phyloP scores from a whole-genome alignment of 768 basidiomycete genomes.

The Collybia nuda region DNA sequence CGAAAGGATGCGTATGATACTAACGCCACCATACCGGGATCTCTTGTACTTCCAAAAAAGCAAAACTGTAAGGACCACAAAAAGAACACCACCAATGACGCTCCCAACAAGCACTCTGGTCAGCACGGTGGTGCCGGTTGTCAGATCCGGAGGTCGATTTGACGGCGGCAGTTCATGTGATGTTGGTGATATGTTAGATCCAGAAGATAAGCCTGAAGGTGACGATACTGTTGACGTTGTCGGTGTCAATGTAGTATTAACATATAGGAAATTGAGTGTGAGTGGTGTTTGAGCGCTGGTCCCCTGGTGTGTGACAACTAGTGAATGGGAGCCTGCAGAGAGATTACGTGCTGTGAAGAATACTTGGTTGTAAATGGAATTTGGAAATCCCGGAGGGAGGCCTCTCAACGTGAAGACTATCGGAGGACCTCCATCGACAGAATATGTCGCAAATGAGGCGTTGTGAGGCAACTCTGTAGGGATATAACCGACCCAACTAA shows the following conservation, averaged over 20 bases:
- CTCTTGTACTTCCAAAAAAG: neutral
- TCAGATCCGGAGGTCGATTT: too few relatives aligned
- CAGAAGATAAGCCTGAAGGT: too few relatives aligned
- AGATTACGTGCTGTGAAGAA: conserved; percentile 19
- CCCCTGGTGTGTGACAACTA: conserved; percentile 22
- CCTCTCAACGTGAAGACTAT: conserved; percentile 19
- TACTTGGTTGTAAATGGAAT: conserved; percentile 15
- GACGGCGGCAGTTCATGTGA: too few relatives aligned
- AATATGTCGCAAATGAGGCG: conserved; percentile 21
- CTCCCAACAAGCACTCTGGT: conserved; percentile 16
- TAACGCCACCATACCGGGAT: too few relatives aligned
- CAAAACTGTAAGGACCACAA: neutral
- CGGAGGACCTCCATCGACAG: conserved; percentile 30
- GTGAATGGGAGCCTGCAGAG: conserved; percentile 15
- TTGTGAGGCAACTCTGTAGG: conserved; percentile 19
- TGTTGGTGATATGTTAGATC: too few relatives aligned
- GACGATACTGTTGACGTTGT: too few relatives aligned
- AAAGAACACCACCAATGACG: conserved; percentile 9
- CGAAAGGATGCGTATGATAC: too few relatives aligned
- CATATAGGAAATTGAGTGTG: conserved; percentile 15
- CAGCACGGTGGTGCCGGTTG: neutral
- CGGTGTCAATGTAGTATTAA: conserved; percentile 10
- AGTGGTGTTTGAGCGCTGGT: conserved; percentile 18
- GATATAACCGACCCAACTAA: conserved; percentile 23
- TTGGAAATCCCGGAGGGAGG: conserved; percentile 3